These are phyloP conservation scores for Neurospora sp. DNA, from an alignment of 495 filamentous ascomycete species.

Conservation along the genomic window DNA sequence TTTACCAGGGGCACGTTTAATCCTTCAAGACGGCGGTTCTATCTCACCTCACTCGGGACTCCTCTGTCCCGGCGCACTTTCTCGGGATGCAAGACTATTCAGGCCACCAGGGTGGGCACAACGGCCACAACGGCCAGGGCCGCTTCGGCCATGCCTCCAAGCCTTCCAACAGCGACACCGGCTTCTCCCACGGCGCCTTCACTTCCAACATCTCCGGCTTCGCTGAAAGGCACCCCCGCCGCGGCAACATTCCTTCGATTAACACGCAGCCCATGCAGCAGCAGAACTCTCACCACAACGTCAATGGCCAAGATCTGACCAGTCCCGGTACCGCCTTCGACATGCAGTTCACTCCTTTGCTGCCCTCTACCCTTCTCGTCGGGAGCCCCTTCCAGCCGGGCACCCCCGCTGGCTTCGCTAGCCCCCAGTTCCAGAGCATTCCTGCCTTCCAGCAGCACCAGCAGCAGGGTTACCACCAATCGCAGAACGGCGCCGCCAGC, in stretches of 20 bases:
- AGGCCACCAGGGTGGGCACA: slow-evolving; percentile 46
- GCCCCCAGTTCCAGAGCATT: slow-evolving; percentile 82
- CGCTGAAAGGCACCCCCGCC: slow-evolving; percentile 70
- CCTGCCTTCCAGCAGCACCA: slow-evolving; percentile 58
- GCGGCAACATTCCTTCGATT: slow-evolving; percentile 82
- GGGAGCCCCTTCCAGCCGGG: slow-evolving; percentile 96
- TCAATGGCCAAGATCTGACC: slow-evolving; percentile 60
- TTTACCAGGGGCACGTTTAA: slow-evolving; percentile 40
- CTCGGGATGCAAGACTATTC: slow-evolving; percentile 83
- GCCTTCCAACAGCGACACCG: slow-evolving; percentile 68
- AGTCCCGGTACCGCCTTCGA: slow-evolving; percentile 84
- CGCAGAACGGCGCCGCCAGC: slow-evolving; percentile 38
- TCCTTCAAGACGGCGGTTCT: slow-evolving; percentile 61
- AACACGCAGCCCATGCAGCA: slow-evolving; percentile 63
- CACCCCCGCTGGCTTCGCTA: slow-evolving; percentile 79
- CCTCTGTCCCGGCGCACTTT: slow-evolving; percentile 65
- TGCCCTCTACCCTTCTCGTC: slow-evolving; percentile 88
- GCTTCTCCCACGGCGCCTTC: slow-evolving; percentile 88
- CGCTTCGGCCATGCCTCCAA: slow-evolving; percentile 61
- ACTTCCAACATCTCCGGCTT: slow-evolving; percentile 71
- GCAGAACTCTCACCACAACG: slow-evolving; percentile 30
- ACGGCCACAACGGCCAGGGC: slow-evolving; percentile 41
- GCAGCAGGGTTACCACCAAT: slow-evolving; percentile 52
- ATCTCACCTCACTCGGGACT: slow-evolving; percentile 60
- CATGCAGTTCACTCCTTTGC: slow-evolving; percentile 95